Conservation (phyloP, 352 stramenopile genomes). For the Albugo candida region DNA sequence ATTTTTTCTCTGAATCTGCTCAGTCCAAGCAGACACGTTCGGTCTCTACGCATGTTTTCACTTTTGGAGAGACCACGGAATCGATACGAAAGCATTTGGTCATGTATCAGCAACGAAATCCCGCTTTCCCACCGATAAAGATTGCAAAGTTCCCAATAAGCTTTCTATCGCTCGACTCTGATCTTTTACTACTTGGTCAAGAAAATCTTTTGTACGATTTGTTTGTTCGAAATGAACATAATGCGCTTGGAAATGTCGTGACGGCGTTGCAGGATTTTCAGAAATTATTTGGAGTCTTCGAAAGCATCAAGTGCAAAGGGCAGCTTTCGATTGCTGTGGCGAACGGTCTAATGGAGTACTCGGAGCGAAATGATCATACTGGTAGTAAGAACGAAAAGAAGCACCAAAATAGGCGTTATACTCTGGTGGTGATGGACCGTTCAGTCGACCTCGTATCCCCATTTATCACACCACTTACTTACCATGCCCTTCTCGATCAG, state of each 20-base stretch:
- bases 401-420: constrained; percentile 6
- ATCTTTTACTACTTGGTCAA: constrained; percentile 36
- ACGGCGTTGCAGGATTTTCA: constrained; percentile 30
- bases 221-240: constrained; percentile 21
- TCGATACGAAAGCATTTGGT: too few species aligned
- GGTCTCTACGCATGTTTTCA: too few species aligned
- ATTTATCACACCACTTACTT: constrained; percentile 45
- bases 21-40: too few species aligned
- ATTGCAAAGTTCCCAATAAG: neutral
- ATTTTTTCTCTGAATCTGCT: too few species aligned
- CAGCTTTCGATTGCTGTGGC: constrained; percentile 46
- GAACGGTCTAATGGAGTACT: constrained; percentile 38
- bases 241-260: constrained; percentile 24
- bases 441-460: constrained; percentile 45
- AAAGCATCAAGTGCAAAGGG: constrained; percentile 64
- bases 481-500: constrained; percentile 48
- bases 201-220: constrained; percentile 36
- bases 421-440: constrained; percentile 52
- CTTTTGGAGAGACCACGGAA: too few species aligned
- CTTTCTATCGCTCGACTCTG: constrained; percentile 36
- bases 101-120: too few species aligned
- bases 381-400: neutral
- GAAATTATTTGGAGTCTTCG: constrained; percentile 28
- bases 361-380: constrained; percentile 7
- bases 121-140: neutral